Conservation (phyloP, 371 early-diverging fungal genomes). For the Conidiobolus incongruus region DNA sequence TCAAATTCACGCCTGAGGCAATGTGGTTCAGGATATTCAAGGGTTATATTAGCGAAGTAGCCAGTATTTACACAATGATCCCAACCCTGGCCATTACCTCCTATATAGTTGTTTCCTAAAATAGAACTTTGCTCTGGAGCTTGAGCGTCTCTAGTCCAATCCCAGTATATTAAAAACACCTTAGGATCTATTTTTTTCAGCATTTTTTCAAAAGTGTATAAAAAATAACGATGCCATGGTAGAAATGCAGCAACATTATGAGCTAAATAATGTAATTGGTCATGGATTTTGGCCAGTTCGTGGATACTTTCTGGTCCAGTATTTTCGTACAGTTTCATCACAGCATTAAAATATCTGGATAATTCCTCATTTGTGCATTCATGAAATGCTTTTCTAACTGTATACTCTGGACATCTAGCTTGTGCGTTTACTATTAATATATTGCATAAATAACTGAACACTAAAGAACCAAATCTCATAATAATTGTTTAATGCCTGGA, state of each 20-base stretch:
- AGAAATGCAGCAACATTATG: slow-evolving; percentile 2
- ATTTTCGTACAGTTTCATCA: too few species aligned
- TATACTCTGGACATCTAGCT: too few species aligned
- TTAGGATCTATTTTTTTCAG: slow-evolving; percentile 1
- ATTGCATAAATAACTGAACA: too few species aligned
- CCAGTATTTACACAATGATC: slow-evolving; percentile 8
- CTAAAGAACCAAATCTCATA: too few species aligned
- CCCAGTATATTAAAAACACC: slow-evolving; percentile 5
- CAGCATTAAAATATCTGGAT: too few species aligned
- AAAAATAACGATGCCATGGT: slow-evolving; percentile 5
- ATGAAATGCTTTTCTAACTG: too few species aligned
- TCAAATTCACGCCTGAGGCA: slow-evolving; percentile 2
- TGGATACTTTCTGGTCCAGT: too few species aligned
- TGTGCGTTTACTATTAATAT: too few species aligned
- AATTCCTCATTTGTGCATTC: too few species aligned
- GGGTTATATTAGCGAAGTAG: slow-evolving; percentile 4
- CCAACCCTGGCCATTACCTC: slow-evolving; percentile 8
- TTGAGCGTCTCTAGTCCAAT: slow-evolving; percentile 15
- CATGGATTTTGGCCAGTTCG: too few species aligned
- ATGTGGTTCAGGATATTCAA: neutral
- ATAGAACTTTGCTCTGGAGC: slow-evolving; percentile 5
- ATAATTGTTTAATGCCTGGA: too few species aligned
- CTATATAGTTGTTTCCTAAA: slow-evolving; percentile 4
- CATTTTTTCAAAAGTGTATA: neutral
- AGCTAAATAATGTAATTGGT: too few species aligned